These are phyloP conservation scores for Dipteronia sinensis DNA, from an alignment of 345 rosid genomes.

Conservation along the genomic window DNA sequence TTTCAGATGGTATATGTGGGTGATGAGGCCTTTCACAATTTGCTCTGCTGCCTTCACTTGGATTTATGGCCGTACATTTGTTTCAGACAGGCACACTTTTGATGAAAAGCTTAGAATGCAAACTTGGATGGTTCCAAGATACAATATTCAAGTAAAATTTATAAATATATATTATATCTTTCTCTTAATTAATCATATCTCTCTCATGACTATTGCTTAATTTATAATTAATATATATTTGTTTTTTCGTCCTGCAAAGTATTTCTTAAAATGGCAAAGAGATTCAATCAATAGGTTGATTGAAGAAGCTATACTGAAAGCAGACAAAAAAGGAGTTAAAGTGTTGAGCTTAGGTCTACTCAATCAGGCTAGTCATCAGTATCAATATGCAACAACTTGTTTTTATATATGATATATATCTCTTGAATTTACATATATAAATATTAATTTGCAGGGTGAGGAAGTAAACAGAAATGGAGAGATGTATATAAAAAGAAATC, in stretches of 20 bases:
- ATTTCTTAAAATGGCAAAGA: slow-evolving; percentile 36
- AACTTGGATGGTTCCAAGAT: slow-evolving; percentile 40
- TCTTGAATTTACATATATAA: too few relatives aligned
- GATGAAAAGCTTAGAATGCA: slow-evolving; percentile 34
- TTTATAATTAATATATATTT: neutral
- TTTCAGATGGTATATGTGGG: slow-evolving; percentile 35
- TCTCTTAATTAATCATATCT: neutral
- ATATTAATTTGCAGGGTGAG: too few relatives aligned
- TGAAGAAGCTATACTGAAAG: slow-evolving; percentile 46
- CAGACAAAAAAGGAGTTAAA: slow-evolving; percentile 39
- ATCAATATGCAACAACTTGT: too few relatives aligned
- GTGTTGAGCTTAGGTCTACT: slow-evolving; percentile 49
- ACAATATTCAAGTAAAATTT: slow-evolving; percentile 21
- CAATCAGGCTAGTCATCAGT: slow-evolving; percentile 33
- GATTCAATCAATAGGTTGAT: slow-evolving; percentile 41
- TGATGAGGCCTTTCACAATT: slow-evolving; percentile 44
- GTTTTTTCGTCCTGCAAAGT: slow-evolving; percentile 20
- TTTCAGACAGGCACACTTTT: slow-evolving; percentile 34
- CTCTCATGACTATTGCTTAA: neutral
- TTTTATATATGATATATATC: too few relatives aligned
- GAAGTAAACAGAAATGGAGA: slow-evolving; percentile 1
- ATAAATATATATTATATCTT: neutral
- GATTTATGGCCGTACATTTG: slow-evolving; percentile 27
- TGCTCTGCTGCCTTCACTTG: slow-evolving; percentile 35
- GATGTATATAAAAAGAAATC: neutral